Evolutionary conservation across 2,329 filamentous ascomycete species (phyloP).

Genomic region (Delphinella strobiligena): DNA sequence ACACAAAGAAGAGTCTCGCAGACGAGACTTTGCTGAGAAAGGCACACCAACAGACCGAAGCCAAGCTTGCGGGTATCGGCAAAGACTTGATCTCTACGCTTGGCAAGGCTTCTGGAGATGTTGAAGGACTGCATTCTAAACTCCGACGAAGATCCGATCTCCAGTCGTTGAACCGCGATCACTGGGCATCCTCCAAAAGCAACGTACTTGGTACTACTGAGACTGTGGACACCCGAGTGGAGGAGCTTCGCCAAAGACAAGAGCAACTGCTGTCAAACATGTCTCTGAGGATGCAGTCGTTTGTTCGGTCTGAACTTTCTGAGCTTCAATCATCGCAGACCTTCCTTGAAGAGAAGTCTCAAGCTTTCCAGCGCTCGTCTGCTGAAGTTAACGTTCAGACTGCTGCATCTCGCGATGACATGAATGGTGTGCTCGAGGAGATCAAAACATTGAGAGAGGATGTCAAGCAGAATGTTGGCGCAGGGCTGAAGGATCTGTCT

Average conservation of each 20-base stretch:
- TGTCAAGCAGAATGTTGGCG: slow-evolving; percentile 74
- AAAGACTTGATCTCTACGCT: slow-evolving; percentile 67
- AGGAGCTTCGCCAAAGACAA: slow-evolving; percentile 61
- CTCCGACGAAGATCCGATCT: slow-evolving; percentile 75
- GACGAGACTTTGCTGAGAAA: slow-evolving; percentile 71
- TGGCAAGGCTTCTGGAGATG: slow-evolving; percentile 64
- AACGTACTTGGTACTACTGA: slow-evolving; percentile 67
- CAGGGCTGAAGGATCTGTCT: slow-evolving; percentile 73
- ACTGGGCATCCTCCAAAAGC: slow-evolving; percentile 65
- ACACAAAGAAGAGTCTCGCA: slow-evolving; percentile 62
- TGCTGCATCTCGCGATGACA: slow-evolving; percentile 61
- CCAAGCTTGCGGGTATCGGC: slow-evolving; percentile 61
- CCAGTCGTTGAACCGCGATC: slow-evolving; percentile 63
- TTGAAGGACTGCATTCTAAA: slow-evolving; percentile 74
- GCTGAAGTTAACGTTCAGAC: slow-evolving; percentile 57
- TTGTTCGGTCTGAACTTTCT: slow-evolving; percentile 62
- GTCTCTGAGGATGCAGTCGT: slow-evolving; percentile 59
- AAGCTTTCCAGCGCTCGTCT: slow-evolving; percentile 55
- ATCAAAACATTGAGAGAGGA: slow-evolving; percentile 82
- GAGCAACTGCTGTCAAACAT: slow-evolving; percentile 55
- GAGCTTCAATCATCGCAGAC: slow-evolving; percentile 58
- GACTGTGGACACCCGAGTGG: slow-evolving; percentile 63
- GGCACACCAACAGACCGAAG: slow-evolving; percentile 78
- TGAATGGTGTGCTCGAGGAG: slow-evolving; percentile 85
- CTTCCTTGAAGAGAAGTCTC: slow-evolving; percentile 58